Base-by-base conservation (phyloP, 2,329 filamentous ascomycete species). In the Colletotrichum sp. region DNA sequence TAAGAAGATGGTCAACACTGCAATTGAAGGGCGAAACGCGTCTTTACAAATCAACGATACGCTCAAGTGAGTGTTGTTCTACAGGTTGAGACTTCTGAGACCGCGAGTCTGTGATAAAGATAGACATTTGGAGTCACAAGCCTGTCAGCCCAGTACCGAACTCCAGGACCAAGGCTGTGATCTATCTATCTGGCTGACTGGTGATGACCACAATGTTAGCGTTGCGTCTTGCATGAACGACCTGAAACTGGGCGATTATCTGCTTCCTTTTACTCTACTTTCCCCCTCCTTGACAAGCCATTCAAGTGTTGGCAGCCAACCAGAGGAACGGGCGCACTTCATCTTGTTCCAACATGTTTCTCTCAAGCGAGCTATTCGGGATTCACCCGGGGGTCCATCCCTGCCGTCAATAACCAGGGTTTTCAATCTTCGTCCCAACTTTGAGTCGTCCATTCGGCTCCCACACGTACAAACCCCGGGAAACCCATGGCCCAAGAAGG, bases 221-320 rank as follows among this genome's bases (percentile, higher is more conserved):
- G 57, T 52, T 68, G 44, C 44, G 28, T 60, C 59, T 24, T 69
- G 59, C 73, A 68, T 69, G 28, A 21, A 73, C 16, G 24, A 69
- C 70, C 70, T 76, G 73, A 76, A 76, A 76, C 74, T 76, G 70
- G 65, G 74, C 64, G 70, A 28, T 66, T 52, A 52, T 16, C 28
- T 72, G 36, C 64, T 69, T 76, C 34, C 44, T 68, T 68, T 59
- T 72, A 49, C 26, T 44, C 21, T 70, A 18, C 24, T 24, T 66
- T 65, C 36, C 28, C 32, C 32, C 62, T 26, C 30, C 26, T 39
- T 30, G 60, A 52, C 36, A 26, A 30, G 44, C 28, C 55, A 30
- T 57, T 55, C 32, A n/a, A 62, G 64, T 15, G 30, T 24, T 36
- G 52, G n/a, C 70, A 59, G 16, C 59, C 69, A 70, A 62, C 72